Conservation (phyloP, 2,329 filamentous ascomycete species). For the Alternaria sp. region DNA sequence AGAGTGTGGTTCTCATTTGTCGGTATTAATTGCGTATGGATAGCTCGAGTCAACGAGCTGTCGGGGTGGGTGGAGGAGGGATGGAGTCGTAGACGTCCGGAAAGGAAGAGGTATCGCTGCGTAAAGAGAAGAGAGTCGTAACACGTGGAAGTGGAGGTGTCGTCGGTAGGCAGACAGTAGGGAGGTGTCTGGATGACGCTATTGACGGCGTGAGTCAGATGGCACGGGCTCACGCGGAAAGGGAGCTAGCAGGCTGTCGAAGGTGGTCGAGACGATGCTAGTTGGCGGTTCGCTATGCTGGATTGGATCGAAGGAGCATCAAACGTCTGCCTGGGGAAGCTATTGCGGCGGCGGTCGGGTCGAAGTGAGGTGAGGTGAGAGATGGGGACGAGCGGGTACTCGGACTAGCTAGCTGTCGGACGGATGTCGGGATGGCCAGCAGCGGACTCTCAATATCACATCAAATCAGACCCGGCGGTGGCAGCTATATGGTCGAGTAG, state of each 20-base stretch:
- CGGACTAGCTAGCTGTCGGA: conserved; percentile 23
- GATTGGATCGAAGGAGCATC: conserved; percentile 30
- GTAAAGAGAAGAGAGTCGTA: conserved; percentile 49
- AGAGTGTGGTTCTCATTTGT: conserved; percentile 55
- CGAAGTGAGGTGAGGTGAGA: conserved; percentile 22
- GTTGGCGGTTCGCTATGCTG: conserved; percentile 34
- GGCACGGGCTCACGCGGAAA: conserved; percentile 37
- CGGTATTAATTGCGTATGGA: conserved; percentile 50
- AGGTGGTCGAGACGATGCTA: conserved; percentile 26
- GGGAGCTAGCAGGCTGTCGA: conserved; percentile 35
- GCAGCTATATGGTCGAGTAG: conserved; percentile 40
- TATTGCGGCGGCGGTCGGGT: conserved; percentile 14
- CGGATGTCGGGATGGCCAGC: conserved; percentile 34
- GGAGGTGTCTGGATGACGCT: conserved; percentile 34
- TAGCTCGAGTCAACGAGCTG: conserved; percentile 50
- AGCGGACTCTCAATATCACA: conserved; percentile 35
- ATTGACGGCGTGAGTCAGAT: conserved; percentile 45
- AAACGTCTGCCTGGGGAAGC: conserved; percentile 33
- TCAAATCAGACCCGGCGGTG: conserved; percentile 41
- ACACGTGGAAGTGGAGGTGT: conserved; percentile 45
- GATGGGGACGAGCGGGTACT: conserved; percentile 21
- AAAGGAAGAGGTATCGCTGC: conserved; percentile 45
- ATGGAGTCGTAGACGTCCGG: conserved; percentile 40
- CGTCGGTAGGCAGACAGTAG: conserved; percentile 37
- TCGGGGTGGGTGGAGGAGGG: conserved; percentile 25